These are phyloP conservation scores for Podospora conica DNA, from an alignment of 495 filamentous ascomycete species.

Conservation along the genomic window DNA sequence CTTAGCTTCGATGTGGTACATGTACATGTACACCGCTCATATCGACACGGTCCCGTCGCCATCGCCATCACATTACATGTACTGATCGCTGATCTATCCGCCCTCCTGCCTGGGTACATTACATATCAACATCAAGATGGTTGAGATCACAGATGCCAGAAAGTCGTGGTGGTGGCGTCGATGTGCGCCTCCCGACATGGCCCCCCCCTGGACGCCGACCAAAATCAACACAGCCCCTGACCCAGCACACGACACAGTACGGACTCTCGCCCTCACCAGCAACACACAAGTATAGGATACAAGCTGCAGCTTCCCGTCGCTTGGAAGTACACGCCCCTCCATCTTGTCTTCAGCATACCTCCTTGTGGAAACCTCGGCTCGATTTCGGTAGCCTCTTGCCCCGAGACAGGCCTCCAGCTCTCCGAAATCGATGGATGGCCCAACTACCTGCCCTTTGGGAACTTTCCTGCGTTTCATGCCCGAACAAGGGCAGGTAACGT, in stretches of 20 bases:
- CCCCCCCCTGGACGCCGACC: background rate
- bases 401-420: background rate
- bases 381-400: background rate
- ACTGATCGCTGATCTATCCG: background rate
- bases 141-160: background rate
- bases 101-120: background rate
- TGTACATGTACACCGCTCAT: background rate
- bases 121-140: background rate
- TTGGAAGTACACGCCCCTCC: background rate
- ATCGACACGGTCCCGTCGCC: background rate
- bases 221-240: background rate
- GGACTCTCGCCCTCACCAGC: background rate
- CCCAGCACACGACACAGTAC: background rate
- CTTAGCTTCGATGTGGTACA: background rate
- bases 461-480: background rate
- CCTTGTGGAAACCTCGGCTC: background rate
- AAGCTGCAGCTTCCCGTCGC: background rate
- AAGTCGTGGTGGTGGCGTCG: background rate
- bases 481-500: background rate
- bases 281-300: background rate
- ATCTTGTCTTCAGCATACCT: background rate
- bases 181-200: background rate
- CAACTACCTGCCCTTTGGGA: background rate
- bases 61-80: background rate
- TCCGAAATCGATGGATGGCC: background rate